Evolutionary conservation across 1,284 basidiomycete species (phyloP).

Genomic region (Porogramme epimiltina): DNA sequence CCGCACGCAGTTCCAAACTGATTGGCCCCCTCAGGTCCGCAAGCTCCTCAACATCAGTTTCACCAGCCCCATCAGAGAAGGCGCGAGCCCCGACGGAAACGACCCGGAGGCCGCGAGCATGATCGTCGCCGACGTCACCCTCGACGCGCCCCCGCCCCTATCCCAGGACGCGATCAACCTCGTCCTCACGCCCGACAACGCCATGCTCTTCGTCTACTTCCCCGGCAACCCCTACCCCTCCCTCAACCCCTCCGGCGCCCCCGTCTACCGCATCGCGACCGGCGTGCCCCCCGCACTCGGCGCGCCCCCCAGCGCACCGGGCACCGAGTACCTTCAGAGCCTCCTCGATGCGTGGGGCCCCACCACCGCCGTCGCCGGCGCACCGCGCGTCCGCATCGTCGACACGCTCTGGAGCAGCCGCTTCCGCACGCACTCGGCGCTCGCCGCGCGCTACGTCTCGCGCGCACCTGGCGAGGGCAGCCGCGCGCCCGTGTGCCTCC

Average conservation of each 20-base stretch:
- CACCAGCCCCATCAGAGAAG: conserved; percentile 28
- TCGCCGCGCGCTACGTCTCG: conserved; percentile 36
- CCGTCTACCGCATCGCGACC: conserved; percentile 36
- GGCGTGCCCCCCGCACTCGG: conserved; percentile 36
- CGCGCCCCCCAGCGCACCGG: conserved; percentile 32
- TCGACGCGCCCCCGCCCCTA: conserved; percentile 21
- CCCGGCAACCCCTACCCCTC: conserved; percentile 25
- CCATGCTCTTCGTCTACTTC: conserved; percentile 33
- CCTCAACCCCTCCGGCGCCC: conserved; percentile 3
- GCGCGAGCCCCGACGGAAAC: conserved; percentile 4
- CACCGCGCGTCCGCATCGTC: conserved; percentile 14
- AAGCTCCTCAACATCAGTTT: conserved; percentile 28
- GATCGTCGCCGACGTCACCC: conserved; percentile 35
- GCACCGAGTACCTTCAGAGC: conserved; percentile 38
- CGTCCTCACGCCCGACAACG: conserved; percentile 24
- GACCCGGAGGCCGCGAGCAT: conserved; percentile 26
- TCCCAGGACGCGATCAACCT: conserved; percentile 17
- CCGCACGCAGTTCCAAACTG: not conserved
- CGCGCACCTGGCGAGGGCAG: conserved; percentile 21
- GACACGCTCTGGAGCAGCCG: conserved; percentile 39
- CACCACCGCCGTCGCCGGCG: conserved; percentile 6
- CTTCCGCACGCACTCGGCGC: conserved; percentile 40
- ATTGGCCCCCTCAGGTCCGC: conserved; percentile 25
- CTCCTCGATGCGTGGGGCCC: conserved; percentile 40
- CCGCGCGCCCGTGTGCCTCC: conserved; percentile 29